Evolutionary conservation across 2,329 filamentous ascomycete species (phyloP), one percentile per base, ranked within the genome.

Genomic region (Xylariaceae sp.): DNA sequence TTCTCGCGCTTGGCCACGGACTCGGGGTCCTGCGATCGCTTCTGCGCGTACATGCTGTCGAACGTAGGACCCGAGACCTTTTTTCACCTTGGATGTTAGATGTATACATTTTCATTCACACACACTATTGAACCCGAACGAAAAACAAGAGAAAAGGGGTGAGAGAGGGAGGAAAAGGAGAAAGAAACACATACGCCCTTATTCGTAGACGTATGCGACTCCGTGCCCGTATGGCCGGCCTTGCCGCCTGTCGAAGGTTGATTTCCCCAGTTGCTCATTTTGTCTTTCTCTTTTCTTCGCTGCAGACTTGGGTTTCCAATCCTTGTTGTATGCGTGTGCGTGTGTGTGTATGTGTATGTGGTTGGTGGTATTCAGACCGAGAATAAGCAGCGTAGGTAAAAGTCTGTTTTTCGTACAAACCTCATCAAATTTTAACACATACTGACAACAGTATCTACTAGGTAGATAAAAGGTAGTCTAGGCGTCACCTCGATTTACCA

Each of bases 1-100:
- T 17, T 40, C 32, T 40, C 41, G 9, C 41, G 36, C n/a, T 19
- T 34, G 2, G 13, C 16, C 15, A 15, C 7, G 9, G 41, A 36
- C 13, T 8, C 27, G n/a, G 32, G 31, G 21, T 36, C 41, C 11
- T 8, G 23, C 14, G 36, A 36, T 2, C 41, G 41, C 18, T 43
- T 43, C 31, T 43, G 41, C 18, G 31, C n/a, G 28, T 32, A 36
- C 31, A 36, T 14, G 31, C 17, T 32, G 33, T 39, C 23, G 28
- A 40, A 39, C 16, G 9, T 13, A 9, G 34, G 35, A 12, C 34
- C 27, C 9, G 15, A 4, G 9, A 31, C 7, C 29, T 31, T 5
- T 17, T 17, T 15, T 8, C 17, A 24, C 11, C 21, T 24, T 11
- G 11, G 11, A 7, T 24, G 11, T 6, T 24, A 24, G 6, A 24